These are phyloP conservation scores for Pedinophyceae sp. DNA, from an alignment of 139 green algal genomes.

Conservation along the genomic window DNA sequence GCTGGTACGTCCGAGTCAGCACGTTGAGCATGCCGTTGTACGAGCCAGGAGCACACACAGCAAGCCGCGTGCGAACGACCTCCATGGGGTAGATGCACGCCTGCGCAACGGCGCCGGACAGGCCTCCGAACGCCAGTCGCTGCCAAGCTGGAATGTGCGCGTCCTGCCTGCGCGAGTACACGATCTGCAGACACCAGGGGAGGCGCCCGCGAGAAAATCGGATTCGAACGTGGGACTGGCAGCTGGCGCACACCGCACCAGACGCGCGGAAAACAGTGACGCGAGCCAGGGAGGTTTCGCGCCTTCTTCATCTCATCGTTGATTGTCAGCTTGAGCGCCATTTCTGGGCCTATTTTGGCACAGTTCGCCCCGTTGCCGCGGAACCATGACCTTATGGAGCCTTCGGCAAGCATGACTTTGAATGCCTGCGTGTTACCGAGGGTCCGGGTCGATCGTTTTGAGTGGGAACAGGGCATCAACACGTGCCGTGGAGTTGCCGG, in stretches of 20 bases:
- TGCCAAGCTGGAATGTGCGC: not conserved
- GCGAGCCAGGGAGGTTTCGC: too few species aligned
- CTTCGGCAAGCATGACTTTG: constrained; percentile 1
- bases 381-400: constrained; percentile 2
- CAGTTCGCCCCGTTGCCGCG: constrained; percentile 6
- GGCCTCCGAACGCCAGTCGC: constrained; percentile 12
- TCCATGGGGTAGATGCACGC: constrained; percentile 19
- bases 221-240: too few species aligned
- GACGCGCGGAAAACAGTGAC: not conserved
- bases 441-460: too few species aligned
- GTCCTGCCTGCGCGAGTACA: not conserved
- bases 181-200: not conserved
- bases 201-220: too few species aligned
- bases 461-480: too few species aligned
- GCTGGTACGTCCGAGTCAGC: not conserved
- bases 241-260: not conserved
- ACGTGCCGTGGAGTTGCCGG: too few species aligned
- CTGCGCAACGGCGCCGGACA: constrained; percentile 15
- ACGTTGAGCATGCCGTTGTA: constrained; percentile 4
- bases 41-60: constrained; percentile 3
- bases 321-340: constrained; percentile 5
- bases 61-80: constrained; percentile 5
- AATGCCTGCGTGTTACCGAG: too few species aligned
- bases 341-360: constrained; percentile 2
- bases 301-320: constrained; percentile 7